Evolutionary conservation across 108 stramenopile genomes (phyloP), one percentile per base, ranked within the genome.

Genomic region (Skeletonema costatum): DNA sequence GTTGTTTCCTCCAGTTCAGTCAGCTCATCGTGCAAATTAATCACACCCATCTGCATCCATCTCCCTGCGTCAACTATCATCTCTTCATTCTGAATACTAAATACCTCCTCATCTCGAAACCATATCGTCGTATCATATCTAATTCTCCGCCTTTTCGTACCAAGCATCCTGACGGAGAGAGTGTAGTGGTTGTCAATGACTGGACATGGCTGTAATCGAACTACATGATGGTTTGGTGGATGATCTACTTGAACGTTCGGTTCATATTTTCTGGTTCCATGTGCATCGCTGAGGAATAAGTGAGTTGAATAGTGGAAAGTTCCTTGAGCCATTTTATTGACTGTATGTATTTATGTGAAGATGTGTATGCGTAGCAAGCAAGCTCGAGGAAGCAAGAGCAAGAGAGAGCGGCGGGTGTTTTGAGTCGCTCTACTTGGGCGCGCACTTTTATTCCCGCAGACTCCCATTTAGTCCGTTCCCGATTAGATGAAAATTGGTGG

Each of bases 71-170:
- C 48, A 19, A 50, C 7, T 56, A 56, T 11, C 25, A 25, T 14
- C 19, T 51, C 19, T 51, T 56, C 53, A 9, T 56, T 29, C n/a
- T 9, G 7, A 5, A 56, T 25, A 29, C 7, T 25, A 56, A 16
- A 56, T 56, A 56, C 53, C 9, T 56, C 25, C 53, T 56, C 53
- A 56, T 56, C 53, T 56, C 53, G 53, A 56, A 56, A 56, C 53
- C 53, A 56, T 56, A 56, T 25, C 25, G 19, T 29, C 9, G 25
- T 2, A 56, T 56, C 25, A 25, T 17, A 56, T 56, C 25, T 21
- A 29, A 56, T 25, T 56, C 44, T 56, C 53, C 19, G 2, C n/a
- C 2, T 21, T 10, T 0, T 29, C 53, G 25, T 56, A 25, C 4
- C 10, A 25, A 25, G 21, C n/a, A 56, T 3, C 19, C 9, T 56